Conservation (phyloP, 2,329 filamentous ascomycete genomes). For the Colletotrichum costaricense region DNA sequence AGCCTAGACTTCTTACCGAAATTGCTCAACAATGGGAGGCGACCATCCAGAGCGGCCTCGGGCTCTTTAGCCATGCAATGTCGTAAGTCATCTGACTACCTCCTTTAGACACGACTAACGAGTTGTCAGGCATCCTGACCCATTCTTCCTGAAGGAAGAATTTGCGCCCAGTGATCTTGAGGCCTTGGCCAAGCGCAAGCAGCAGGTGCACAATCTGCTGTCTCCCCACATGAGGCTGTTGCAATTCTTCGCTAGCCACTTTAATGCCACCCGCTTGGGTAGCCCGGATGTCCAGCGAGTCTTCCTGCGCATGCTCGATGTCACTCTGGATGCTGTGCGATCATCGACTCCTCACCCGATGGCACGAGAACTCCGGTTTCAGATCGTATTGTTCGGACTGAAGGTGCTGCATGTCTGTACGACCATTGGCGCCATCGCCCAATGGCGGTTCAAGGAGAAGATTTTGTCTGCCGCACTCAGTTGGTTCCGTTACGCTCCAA, state of each 20-base stretch:
- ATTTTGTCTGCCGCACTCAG: conserved; percentile 86
- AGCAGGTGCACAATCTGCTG: conserved; percentile 83
- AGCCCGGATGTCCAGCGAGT: conserved; percentile 84
- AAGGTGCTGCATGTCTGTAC: conserved; percentile 80
- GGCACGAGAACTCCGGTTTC: conserved; percentile 91
- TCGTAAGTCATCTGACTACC: conserved; percentile 55
- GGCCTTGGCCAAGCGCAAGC: conserved; percentile 78
- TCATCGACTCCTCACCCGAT: conserved; percentile 83
- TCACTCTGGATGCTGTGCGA: conserved; percentile 81
- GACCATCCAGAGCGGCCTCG: conserved; percentile 80
- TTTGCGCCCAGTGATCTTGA: conserved; percentile 91
- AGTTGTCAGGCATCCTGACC: conserved; percentile 74
- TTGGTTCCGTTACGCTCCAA: conserved; percentile 87
- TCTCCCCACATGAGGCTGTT: conserved; percentile 87
- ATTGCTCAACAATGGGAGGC: conserved; percentile 92
- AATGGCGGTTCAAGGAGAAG: conserved; percentile 89
- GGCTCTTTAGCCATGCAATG: conserved; percentile 82
- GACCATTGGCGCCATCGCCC: conserved; percentile 69
- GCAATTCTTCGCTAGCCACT: conserved; percentile 93
- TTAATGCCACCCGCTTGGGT: conserved; percentile 89
- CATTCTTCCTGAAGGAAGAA: conserved; percentile 91
- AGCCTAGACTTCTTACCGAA: conserved; percentile 85
- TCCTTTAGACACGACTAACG: conserved; percentile 43
- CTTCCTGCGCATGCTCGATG: conserved; percentile 83
- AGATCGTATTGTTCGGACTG: conserved; percentile 85